Percentiles rank a stretch among this genome's conserved stretches.
Conservation (phyloP, 306 rosid species). For the Alnus rubra region DNA sequence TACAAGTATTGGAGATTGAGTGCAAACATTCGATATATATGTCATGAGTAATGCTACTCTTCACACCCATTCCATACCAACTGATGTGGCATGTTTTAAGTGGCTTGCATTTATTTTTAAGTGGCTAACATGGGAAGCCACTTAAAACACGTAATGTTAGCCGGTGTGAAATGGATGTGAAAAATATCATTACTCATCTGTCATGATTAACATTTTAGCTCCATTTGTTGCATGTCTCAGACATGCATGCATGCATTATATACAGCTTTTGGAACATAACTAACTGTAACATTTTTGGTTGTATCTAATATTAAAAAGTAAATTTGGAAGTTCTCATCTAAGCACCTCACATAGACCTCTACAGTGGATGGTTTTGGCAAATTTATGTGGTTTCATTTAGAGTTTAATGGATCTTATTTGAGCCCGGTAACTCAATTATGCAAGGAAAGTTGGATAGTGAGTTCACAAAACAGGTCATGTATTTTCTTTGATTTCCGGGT, state of each 20-base stretch:
- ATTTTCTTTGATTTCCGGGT: neutral
- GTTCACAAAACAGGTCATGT: neutral
- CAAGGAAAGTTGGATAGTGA: neutral
- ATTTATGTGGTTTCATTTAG: neutral
- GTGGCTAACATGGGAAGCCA: no score
- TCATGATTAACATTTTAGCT: neutral
- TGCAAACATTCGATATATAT: neutral
- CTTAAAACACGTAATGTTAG: no score
- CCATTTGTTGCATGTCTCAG: neutral
- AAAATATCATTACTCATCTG: no score
- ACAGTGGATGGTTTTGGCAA: neutral
- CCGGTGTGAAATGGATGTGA: no score
- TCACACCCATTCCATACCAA: no score
- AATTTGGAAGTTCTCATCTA: neutral
- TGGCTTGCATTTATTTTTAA: no score
- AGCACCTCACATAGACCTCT: neutral
- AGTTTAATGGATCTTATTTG: neutral
- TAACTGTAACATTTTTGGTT: neutral
- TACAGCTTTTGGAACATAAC: neutral
- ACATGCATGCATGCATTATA: neutral
- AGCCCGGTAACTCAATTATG: neutral
- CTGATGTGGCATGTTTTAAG: no score
- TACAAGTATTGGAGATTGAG: neutral
- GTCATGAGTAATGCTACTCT: no score
- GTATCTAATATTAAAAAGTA: neutral